Evolutionary conservation across 805 yeast genomes (phyloP), one percentile per base, ranked within the genome.

Genomic region (Candida cerambycidarum): DNA sequence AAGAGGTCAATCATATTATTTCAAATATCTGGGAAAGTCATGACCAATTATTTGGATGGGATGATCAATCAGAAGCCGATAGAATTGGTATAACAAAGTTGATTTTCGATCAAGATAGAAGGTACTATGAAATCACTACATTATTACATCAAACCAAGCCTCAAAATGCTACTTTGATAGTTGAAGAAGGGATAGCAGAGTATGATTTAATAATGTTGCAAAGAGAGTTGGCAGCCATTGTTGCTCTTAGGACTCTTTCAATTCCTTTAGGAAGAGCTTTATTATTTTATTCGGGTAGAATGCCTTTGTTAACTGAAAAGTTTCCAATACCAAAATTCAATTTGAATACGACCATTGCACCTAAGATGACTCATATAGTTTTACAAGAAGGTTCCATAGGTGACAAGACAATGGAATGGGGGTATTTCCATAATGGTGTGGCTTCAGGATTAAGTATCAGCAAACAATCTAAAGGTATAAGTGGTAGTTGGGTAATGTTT

Each of bases 401-500:
- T n/a, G 64, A 70, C 1, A 73, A 67, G 11, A 62, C 73, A 3
- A 58, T 75, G 28, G 78, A 79, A 30, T 89, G 97, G 97, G 96
- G 95, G 0, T 78, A 80, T 48, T 93, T 93, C 58, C 97, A 92
- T 53, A 87, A 86, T 53, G 99, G 99, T 12, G 95, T 82, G 0
- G 82, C 96, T 2, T 76, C 92, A 1, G 99, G 97, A 0, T 63
- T 93, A 38, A 81, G 83, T 42, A 80, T 92, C 6, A 79, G 92
- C 4, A 73, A 71, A 42, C 79, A 77, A 36, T 79, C 89, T 0
- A 74, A 76, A 31, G 89, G 87, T 7, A 80, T 88, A 7, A 75
- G 80, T 7, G 96, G 97, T 0, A 82, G 95, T 52, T 92, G 98
- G 98, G 85, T 92, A 28, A 84, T 85, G 1, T 89, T 86, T 58